Conservation (phyloP, 768 basidiomycete species). For the Phylloporus sp. region DNA sequence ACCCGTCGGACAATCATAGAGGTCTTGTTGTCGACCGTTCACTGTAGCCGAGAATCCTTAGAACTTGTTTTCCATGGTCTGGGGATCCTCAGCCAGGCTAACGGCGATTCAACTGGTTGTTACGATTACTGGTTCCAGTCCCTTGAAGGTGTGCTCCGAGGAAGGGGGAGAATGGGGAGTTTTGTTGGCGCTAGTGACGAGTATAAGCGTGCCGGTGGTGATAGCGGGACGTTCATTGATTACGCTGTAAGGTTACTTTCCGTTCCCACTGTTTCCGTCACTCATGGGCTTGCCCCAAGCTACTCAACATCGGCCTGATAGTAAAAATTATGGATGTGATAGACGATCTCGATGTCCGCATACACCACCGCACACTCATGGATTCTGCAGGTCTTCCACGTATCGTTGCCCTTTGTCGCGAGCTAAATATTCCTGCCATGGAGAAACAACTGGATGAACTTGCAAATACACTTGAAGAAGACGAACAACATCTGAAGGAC, state of each 20-base stretch:
- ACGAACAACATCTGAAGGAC: conserved; percentile 68
- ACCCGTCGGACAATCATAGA: conserved; percentile 80
- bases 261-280: neutral
- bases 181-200: conserved; percentile 94
- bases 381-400: conserved; percentile 78
- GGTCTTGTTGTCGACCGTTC: conserved; percentile 68
- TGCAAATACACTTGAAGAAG: conserved; percentile 61
- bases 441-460: conserved; percentile 65
- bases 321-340: conserved; percentile 59
- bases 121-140: conserved; percentile 92
- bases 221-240: conserved; percentile 71
- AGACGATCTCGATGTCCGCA: conserved; percentile 78
- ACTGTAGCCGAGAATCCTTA: conserved; percentile 60
- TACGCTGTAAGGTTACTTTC: conserved; percentile 64
- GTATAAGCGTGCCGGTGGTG: conserved; percentile 60
- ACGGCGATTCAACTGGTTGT: conserved; percentile 51
- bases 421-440: conserved; percentile 60
- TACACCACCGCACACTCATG: conserved; percentile 88
- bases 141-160: conserved; percentile 69
- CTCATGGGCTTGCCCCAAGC: conserved; percentile 19
- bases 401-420: conserved; percentile 65
- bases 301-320: conserved; percentile 67
- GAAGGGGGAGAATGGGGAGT: conserved; percentile 93
- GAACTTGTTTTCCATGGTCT: conserved; percentile 72
- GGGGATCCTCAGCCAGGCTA: conserved; percentile 65